phyloP scores from a whole-genome alignment of 1,284 basidiomycete species.

The Cryptococcus sp. region DNA sequence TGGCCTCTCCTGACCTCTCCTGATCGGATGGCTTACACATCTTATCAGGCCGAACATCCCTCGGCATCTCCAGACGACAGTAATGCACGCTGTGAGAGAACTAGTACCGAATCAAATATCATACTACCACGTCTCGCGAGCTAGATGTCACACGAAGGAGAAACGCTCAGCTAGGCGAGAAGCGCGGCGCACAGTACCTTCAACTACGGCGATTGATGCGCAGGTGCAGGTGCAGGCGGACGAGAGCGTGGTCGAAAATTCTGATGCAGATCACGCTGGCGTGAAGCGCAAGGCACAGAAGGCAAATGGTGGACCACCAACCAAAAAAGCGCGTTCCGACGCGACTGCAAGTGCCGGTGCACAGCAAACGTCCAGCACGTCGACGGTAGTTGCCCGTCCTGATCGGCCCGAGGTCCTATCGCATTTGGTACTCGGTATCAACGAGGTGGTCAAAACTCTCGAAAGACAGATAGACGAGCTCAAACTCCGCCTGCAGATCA shows the following conservation, averaged over 20 bases:
- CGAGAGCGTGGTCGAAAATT: background rate
- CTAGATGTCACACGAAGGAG: constrained; percentile 35
- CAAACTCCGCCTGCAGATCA: constrained; percentile 31
- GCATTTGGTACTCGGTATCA: constrained; percentile 71
- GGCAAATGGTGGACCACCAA: background rate
- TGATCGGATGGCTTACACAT: background rate
- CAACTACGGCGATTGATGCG: background rate
- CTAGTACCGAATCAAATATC: constrained; percentile 37
- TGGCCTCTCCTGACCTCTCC: background rate
- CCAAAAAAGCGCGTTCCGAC: background rate
- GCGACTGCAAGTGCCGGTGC: background rate
- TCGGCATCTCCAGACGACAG: constrained; percentile 39
- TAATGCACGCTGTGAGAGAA: constrained; percentile 35
- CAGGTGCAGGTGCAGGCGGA: background rate
- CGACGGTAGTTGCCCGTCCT: constrained; percentile 8
- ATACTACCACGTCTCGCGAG: constrained; percentile 43
- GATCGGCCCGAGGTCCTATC: constrained; percentile 56
- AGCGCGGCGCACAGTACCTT: background rate
- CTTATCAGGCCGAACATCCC: constrained; percentile 44
- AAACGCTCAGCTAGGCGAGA: constrained; percentile 16
- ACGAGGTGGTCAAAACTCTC: constrained; percentile 73
- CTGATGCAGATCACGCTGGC: background rate
- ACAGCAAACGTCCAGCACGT: background rate
- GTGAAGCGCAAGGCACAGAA: background rate
- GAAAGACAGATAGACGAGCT: constrained; percentile 62